Evolutionary conservation across 176 grass and related monocot genomes (phyloP), one percentile per base, ranked within the genome.

Genomic region (Triticum dicoccoides): DNA sequence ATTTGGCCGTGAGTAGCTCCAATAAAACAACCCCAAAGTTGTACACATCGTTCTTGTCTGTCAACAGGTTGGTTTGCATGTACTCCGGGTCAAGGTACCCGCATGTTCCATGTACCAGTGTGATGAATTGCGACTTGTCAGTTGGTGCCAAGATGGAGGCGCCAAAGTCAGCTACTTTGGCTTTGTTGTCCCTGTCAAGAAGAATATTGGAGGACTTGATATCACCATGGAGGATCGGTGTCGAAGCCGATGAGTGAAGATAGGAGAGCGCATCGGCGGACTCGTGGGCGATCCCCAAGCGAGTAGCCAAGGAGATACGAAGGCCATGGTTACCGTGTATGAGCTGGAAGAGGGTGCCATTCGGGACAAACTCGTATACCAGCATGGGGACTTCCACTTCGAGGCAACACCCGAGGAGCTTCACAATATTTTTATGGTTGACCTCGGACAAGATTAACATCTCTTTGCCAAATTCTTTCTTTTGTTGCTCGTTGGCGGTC

Each of bases 81-180:
- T 92, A 92, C 39, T 92, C 90, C 18, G 90, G 90, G 7, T 92
- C 87, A 0, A 92, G 74, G n/a, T 92, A 92, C 5, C 87, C 90
- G 15, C 82, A 86, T 20, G 83, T 92, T 15, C 87, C 90, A 79
- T 92, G 90, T n/a, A 92, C 83, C 4, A 88, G 3, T 20, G 87
- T 88, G 65, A 88, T 74, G 9, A 88, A 88, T 0, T 88, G 87
- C 0, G 81, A 83, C 39, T 84, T 39, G 0, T 88, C 81, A 0
- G 65, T 88, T 23, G 81, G 81, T n/a, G 87, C 87, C 3, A 88
- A 0, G 39, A 85, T 65, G 17, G 87, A 89, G 3, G 87, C 82
- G 0, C 87, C 87, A 37, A 89, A 85, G 24, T 89, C 87, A 3
- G 87, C 74, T 3, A 89, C 65, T 37, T 85, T 89, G 0, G 65